A percentile compares a stretch with the other conserved stretches of the same genome.
phyloP scores from a whole-genome alignment of 1,139 yeast genomes.

The Martiniozyma asiatica region DNA sequence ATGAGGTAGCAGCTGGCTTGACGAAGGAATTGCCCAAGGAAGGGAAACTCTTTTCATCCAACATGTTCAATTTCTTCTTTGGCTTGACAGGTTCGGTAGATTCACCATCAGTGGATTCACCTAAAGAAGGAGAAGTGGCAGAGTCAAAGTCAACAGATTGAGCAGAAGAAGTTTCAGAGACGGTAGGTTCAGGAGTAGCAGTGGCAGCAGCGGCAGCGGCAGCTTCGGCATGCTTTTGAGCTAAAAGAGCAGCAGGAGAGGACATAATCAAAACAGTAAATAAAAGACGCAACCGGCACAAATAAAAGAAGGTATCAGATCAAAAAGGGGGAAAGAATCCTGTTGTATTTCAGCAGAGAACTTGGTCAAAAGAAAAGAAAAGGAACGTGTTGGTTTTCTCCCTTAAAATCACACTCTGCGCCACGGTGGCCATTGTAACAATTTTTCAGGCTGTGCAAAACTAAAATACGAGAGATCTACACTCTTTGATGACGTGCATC shows the following conservation, averaged over 20 bases:
- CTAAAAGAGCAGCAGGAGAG: constrained; percentile 51
- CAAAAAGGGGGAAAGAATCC: not conserved
- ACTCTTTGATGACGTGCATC: too few species aligned
- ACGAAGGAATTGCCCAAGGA: constrained; percentile 44
- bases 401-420: too few species aligned
- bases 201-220: constrained; percentile 11
- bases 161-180: constrained; percentile 1
- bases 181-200: constrained; percentile 7
- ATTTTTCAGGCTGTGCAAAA: too few species aligned
- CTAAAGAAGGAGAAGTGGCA: constrained; percentile 8
- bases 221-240: constrained; percentile 22
- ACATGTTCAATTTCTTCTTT: constrained; percentile 15
- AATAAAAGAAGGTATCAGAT: constrained; percentile 2
- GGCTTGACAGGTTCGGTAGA: constrained; percentile 5
- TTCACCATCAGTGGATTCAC: constrained; percentile 11
- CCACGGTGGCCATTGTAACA: too few species aligned
- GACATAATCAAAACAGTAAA: constrained; percentile 27
- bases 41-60: constrained; percentile 59
- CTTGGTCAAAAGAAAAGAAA: too few species aligned
- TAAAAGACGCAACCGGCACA: constrained; percentile 8
- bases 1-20: constrained; percentile 22
- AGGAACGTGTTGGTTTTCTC: too few species aligned
- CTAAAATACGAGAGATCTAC: too few species aligned
- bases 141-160: constrained; percentile 5
- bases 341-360: too few species aligned